Percentiles rank a stretch among this genome's conserved stretches.
Evolutionary conservation across 1,139 yeast genomes (phyloP).

Genomic region (Yamadazyma membranifaciens): DNA sequence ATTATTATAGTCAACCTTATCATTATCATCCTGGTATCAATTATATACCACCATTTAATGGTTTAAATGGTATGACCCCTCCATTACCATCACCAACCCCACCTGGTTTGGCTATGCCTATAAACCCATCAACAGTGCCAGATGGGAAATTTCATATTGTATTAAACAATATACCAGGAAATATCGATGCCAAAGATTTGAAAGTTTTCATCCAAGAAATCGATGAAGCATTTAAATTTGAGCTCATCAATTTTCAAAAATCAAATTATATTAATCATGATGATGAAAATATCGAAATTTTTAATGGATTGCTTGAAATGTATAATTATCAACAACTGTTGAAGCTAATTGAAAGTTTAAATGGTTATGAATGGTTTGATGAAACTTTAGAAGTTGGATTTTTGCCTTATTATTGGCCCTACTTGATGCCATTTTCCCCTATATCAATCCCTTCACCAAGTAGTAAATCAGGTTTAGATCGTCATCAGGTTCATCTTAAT

Average conservation of each 20-base stretch:
- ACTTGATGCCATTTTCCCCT: neutral
- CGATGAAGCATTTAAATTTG: slow-evolving; percentile 1
- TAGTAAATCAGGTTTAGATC: neutral
- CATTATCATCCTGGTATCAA: neutral
- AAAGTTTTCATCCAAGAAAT: slow-evolving; percentile 1
- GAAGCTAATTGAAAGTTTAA: slow-evolving; percentile 19
- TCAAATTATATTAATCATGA: slow-evolving; percentile 3
- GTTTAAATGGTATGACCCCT: neutral
- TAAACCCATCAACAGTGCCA: neutral
- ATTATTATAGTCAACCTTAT: neutral
- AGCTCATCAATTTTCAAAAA: slow-evolving; percentile 8
- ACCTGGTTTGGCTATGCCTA: neutral
- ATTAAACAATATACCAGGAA: slow-evolving; percentile 5
- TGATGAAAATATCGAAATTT: slow-evolving; percentile 6
- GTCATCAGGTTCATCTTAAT: neutral
- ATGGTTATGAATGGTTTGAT: slow-evolving; percentile 27
- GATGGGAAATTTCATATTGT: neutral
- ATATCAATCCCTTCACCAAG: neutral
- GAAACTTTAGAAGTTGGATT: slow-evolving; percentile 20
- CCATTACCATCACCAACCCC: neutral
- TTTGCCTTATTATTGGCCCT: slow-evolving; percentile 9
- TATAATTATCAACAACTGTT: slow-evolving; percentile 16
- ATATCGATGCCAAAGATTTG: slow-evolving; percentile 3
- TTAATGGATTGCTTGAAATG: slow-evolving; percentile 16
- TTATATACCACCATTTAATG: neutral